Evolutionary conservation across 192 early-diverging fungal genomes (phyloP), one percentile per base, ranked within the genome.

Genomic region (Backusella luteola): DNA sequence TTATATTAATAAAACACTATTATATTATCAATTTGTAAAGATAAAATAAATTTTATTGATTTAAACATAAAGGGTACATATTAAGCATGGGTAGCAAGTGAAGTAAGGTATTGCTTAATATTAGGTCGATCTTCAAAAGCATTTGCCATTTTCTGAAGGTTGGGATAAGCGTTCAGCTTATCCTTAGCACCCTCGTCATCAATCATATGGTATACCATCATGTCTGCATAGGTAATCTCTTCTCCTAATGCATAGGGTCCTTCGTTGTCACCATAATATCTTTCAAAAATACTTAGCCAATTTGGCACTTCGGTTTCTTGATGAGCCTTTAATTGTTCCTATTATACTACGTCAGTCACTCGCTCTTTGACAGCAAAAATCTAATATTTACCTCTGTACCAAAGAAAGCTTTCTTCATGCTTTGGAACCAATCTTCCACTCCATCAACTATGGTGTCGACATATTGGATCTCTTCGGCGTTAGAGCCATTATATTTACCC

Each of bases 61-160:
- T 23, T 3, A 12, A 29, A 63, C 4, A 29, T 63, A 29, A 29
- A 8, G 9, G 4, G 23, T 29, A 12, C 4, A 23, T 29, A 12
- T 12, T 63, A 63, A 29, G 67, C 34, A 4, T 68, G 9, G 6
- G 15, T 6, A 36, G 67, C 15, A 68, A 68, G 26, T 0, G 26
- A 29, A 29, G 26, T 0, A 29, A 29, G 34, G 7, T 68, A 34
- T 38, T 68, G 12, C 17, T 68, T 68, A 17, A 68, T 68, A 15
- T 68, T 68, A 34, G 67, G 67, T n/a, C 67, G 67, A 34, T 68
- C 19, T 19, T 35, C 67, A 68, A 68, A 68, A 8, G 67, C 15
- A n/a, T 32, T 34, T n/a, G 36, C 32, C 4, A 68, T 34, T 9
- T 68, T 68, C 34, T 17, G 17, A 35, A 68, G 34, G 3, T 68